phyloP scores from a whole-genome alignment of 2,329 filamentous ascomycete genomes.

The Pseudogymnoascus sp. region DNA sequence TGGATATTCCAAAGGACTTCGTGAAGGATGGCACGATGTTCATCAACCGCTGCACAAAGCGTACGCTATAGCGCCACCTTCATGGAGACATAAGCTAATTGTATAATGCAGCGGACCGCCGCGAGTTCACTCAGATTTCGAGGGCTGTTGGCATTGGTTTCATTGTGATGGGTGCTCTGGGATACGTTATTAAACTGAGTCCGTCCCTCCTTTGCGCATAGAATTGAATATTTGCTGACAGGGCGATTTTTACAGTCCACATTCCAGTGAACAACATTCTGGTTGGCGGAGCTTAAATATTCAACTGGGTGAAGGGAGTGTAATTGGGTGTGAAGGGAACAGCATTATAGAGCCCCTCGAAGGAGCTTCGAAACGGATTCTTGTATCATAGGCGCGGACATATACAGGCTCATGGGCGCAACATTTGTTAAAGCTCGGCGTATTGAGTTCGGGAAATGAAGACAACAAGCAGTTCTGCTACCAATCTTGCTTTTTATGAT shows the following conservation, averaged over 20 bases:
- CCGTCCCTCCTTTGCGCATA: slow-evolving; percentile 16
- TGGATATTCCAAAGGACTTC: slow-evolving; percentile 46
- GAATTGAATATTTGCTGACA: not conserved
- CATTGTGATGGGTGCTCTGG: slow-evolving; percentile 46
- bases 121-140: slow-evolving; percentile 39
- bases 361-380: slow-evolving; percentile 6
- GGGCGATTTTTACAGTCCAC: slow-evolving; percentile 33
- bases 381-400: slow-evolving; percentile 8
- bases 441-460: slow-evolving; percentile 9
- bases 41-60: slow-evolving; percentile 38
- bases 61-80: slow-evolving; percentile 24
- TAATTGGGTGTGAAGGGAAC: slow-evolving; percentile 6
- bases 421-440: slow-evolving; percentile 8
- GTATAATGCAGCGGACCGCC: slow-evolving; percentile 29
- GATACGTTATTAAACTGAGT: slow-evolving; percentile 45
- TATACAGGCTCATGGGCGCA: slow-evolving; percentile 6
- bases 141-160: slow-evolving; percentile 46
- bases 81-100: not conserved
- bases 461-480: slow-evolving; percentile 8
- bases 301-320: not conserved
- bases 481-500: slow-evolving; percentile 9
- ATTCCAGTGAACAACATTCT: slow-evolving; percentile 49
- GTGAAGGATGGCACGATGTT: slow-evolving; percentile 37
- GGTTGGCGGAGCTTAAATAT: slow-evolving; percentile 32
- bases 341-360: slow-evolving; percentile 3